These are phyloP conservation scores for Carex littledalei DNA, from an alignment of 176 grass and related monocot genomes.

Conservation along the genomic window DNA sequence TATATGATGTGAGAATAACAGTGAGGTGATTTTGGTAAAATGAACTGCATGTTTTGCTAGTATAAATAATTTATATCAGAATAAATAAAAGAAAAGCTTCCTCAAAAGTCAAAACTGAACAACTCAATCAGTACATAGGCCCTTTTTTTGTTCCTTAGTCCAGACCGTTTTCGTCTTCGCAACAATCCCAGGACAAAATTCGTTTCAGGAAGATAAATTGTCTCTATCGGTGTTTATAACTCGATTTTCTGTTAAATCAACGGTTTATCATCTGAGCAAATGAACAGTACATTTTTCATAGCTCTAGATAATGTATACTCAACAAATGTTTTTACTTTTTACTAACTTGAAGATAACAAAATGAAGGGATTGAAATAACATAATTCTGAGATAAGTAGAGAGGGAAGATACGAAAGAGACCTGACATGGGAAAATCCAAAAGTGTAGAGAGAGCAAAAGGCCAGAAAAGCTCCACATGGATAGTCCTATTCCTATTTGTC, in stretches of 20 bases:
- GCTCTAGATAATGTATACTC: background rate
- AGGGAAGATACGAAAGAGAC: background rate
- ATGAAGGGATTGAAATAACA: background rate
- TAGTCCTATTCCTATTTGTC: background rate
- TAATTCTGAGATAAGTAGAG: background rate
- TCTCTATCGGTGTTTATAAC: background rate
- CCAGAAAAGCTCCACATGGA: background rate
- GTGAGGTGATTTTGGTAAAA: background rate
- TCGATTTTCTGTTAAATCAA: background rate
- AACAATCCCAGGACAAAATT: background rate
- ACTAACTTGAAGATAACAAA: conserved; percentile 2
- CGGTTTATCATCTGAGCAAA: background rate
- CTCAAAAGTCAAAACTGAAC: background rate
- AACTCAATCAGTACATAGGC: background rate
- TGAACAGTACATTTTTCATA: background rate
- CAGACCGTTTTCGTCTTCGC: background rate
- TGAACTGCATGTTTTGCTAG: background rate
- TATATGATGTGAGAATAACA: background rate
- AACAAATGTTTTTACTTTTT: background rate
- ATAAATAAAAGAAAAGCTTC: background rate
- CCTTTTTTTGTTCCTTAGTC: background rate
- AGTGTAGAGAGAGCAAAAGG: background rate
- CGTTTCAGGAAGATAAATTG: background rate
- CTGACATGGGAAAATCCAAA: conserved; percentile 4
- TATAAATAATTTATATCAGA: background rate